Evolutionary conservation across 1,139 yeast species (phyloP), one percentile per base, ranked within the genome.

Genomic region (Kazachstania sp.): DNA sequence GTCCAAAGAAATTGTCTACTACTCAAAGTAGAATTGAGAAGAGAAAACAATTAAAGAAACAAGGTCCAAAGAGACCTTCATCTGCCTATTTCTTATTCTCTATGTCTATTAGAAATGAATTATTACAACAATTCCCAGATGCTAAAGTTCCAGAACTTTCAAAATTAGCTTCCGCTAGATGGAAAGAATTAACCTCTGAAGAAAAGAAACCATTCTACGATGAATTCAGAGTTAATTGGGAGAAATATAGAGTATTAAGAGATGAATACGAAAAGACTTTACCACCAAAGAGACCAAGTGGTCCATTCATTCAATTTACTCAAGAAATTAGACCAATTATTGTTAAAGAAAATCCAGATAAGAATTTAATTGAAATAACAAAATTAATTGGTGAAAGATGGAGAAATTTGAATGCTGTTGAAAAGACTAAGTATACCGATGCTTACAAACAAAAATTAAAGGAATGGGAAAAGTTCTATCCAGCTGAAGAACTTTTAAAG

Each of bases 21-120:
- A 61, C 67, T 11, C 68, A 64, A 47, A 60, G 65, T 45, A 60
- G 65, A 49, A 63, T 63, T 38, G 66, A 63, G 37, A 63, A 60
- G 49, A 56, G 67, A 49, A 64, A 64, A 47, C 60, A 57, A 38
- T 49, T 64, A 43, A 59, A 64, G 51, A 65, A 65, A 48, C 64
- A 61, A 52, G 68, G 68, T 18, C 68, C 68, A 37, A 65, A 65
- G 44, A 60, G 68, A 54, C 68, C 68, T 35, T 63, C 67, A 28
- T 64, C 68, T 26, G 68, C 68, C 4, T 65, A 65, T 47, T 65
- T 65, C 52, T 48, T 65, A 43, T 65, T 62, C 46, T 64, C 66
- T 12, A 64, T 63, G 63, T 58, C 63, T 4, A 63, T 61, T 30
- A 61, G 68, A 54, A 56, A 58, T 39, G 61, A 57, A 39, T 48